Evolutionary conservation across 2,329 filamentous ascomycete species (phyloP), one percentile per base, ranked within the genome.

Genomic region (Ophiocordyceps robertsii): DNA sequence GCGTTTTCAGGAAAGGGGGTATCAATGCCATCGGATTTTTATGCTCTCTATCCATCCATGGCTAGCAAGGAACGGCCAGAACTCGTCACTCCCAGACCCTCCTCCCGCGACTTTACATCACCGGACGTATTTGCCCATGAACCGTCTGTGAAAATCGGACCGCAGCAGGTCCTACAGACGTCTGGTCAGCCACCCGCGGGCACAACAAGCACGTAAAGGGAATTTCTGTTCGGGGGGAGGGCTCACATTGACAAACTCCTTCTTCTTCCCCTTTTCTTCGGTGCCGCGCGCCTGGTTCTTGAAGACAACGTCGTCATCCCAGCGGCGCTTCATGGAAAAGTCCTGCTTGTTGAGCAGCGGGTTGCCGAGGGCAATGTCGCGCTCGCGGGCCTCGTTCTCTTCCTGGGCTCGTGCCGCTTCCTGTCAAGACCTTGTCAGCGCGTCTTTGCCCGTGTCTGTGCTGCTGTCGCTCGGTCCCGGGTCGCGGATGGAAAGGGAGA

Each of bases 271-370:
- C 68, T 82, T 89, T 48, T 95, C 87, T 57, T 96, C 90, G 1
- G 89, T 95, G 9, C 90, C 92, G 45, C 92, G 76, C 30, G 90
- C 92, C 66, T 98, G 92, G 62, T 98, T 98, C 70, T 95, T 96
- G 68, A 98, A 98, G 3, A 98, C 89, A 12, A 98, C 92, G 59
- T 98, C 92, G 55, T 98, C 92, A 53, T 98, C 92, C 92, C 92
- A 98, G 53, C 89, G 70, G 51, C 86, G 71, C 72, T 95, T 95
- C 56, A 95, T 81, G 45, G 82, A 88, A 60, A 93, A 96, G 53
- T 95, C 88, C 17, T 75, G 66, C 59, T 85, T 84, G 40, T 96
- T 95, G 44, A 98, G 73, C 41, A 98, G 66, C 33, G 92, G 92
- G 60, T 98, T 98, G 7, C 92, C 92, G 36, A 84, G 69, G 31